These are phyloP conservation scores for Pleochaeta shiraiana DNA, from an alignment of 2,329 filamentous ascomycete species.

Conservation along the genomic window DNA sequence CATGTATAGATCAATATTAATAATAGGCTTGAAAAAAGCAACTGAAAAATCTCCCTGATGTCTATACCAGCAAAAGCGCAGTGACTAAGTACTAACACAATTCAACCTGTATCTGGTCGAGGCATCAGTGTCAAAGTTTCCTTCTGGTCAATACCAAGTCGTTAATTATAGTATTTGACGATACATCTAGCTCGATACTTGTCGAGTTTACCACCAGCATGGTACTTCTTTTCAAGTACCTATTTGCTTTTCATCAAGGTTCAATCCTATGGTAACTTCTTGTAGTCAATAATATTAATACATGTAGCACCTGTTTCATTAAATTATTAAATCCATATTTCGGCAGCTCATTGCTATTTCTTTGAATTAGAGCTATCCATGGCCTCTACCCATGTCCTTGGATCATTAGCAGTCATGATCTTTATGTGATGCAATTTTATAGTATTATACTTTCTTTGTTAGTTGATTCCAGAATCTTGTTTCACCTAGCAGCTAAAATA, in stretches of 20 bases:
- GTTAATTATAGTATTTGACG: background rate
- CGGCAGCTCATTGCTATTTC: background rate
- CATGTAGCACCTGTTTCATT: background rate
- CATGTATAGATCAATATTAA: background rate
- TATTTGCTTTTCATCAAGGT: background rate
- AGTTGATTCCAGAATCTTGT: no score
- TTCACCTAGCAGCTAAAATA: no score
- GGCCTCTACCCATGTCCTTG: background rate
- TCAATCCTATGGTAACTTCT: background rate
- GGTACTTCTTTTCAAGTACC: background rate
- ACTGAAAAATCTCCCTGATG: background rate
- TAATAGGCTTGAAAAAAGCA: background rate
- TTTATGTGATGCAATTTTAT: no score
- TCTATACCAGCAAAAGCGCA: background rate
- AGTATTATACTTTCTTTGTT: no score
- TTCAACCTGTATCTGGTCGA: background rate
- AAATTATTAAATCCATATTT: background rate
- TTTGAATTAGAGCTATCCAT: background rate
- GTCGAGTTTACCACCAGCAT: background rate
- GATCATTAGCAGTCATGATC: no score
- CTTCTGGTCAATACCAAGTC: background rate
- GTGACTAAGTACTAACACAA: background rate
- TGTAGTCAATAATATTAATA: background rate
- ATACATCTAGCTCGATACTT: background rate
- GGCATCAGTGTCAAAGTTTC: background rate